Evolutionary conservation across 495 filamentous ascomycete genomes (phyloP), one percentile per base, ranked within the genome.

Genomic region (Penicillium tannophilum): DNA sequence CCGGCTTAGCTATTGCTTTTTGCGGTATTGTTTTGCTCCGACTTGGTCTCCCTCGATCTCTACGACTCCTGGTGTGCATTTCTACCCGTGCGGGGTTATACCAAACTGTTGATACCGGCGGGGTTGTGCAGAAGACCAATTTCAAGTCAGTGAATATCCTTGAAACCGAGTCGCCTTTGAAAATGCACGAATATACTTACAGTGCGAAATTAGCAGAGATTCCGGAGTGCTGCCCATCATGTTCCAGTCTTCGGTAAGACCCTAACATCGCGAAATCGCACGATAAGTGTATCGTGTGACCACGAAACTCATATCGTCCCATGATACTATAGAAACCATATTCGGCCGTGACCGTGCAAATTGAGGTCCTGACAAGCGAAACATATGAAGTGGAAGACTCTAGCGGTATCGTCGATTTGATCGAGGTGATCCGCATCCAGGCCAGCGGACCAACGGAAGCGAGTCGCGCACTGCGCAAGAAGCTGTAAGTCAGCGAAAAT

Each of bases 371-470:
- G 54, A 97, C 92, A 11, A 88, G 90, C 70, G 93, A 97, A 74
- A 81, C 88, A 63, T 92, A 90, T 75, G 90, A 93, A 53, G 88
- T 93, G 61, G 88, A 98, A 72, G 95, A 98, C 65, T 81, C 92
- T 33, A 87, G 90, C 61, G 95, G 95, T 14, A 91, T 99, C 52
- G 88, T 92, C 44, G 93, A 98, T 67, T 84, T 99, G 24, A 88
- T 98, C 60, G 95, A 99, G 73, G 90, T 92, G 49, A 87, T 99
- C 62, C 88, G 89, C 58, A 86, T 99, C 51, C 95, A 98, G 73
- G 83, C 83, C 47, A 88, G 88, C 19, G 95, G 95, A 2, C 93
- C 95, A 1, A 84, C 85, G 7, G 95, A 99, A 77, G 92, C 92
- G 51, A 90, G 92, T 60, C 85, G 95, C 70, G 93, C 95, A 20